phyloP scores from a whole-genome alignment of 2,329 filamentous ascomycete genomes.

The Alternaria longipes region DNA sequence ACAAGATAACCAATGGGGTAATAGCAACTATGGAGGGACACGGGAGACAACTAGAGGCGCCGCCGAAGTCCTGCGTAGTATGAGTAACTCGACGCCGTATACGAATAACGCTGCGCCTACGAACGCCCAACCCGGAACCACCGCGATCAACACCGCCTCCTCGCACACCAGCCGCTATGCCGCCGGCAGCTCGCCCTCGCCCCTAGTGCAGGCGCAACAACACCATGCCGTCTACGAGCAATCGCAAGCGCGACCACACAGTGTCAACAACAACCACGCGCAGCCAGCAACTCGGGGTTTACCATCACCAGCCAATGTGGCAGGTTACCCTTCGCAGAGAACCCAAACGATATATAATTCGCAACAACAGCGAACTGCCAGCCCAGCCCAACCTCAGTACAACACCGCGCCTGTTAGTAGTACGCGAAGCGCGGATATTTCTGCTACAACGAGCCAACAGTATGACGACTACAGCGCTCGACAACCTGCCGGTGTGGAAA shows the following conservation, averaged over 20 bases:
- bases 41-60: slow-evolving; percentile 41
- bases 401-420: slow-evolving; percentile 18
- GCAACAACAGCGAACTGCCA: slow-evolving; percentile 40
- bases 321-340: slow-evolving; percentile 40
- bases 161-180: slow-evolving; percentile 30
- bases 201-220: slow-evolving; percentile 31
- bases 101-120: slow-evolving; percentile 23
- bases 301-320: slow-evolving; percentile 34
- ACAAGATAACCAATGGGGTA: slow-evolving; percentile 36
- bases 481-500: slow-evolving; percentile 35
- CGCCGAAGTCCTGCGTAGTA: slow-evolving; percentile 45
- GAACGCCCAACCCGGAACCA: slow-evolving; percentile 34
- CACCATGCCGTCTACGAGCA: slow-evolving; percentile 34
- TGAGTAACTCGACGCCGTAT: slow-evolving; percentile 43
- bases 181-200: slow-evolving; percentile 21
- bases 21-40: slow-evolving; percentile 35
- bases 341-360: slow-evolving; percentile 34
- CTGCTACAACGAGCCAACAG: slow-evolving; percentile 27
- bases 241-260: slow-evolving; percentile 37
- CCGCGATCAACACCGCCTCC: slow-evolving; percentile 31
- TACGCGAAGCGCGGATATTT: slow-evolving; percentile 19
- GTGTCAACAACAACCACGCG: slow-evolving; percentile 36
- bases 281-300: slow-evolving; percentile 31
- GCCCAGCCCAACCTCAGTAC: slow-evolving; percentile 41
- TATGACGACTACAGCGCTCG: slow-evolving; percentile 33